Evolutionary conservation across 2,329 filamentous ascomycete species (phyloP), one percentile per base, ranked within the genome.

Genomic region (Trichoderma pleuroti): DNA sequence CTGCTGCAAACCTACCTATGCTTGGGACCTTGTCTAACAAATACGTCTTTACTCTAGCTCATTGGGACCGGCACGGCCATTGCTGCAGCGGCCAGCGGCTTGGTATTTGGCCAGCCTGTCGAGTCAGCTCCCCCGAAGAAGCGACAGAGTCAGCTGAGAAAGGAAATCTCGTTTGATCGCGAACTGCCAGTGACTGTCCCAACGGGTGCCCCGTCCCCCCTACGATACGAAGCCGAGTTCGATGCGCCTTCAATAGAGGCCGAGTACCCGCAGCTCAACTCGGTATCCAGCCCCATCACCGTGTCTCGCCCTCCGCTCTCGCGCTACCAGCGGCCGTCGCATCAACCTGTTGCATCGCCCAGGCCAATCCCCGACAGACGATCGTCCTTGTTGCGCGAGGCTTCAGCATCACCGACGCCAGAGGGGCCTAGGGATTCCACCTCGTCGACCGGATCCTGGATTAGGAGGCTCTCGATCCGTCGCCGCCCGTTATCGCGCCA

Each of bases 371-470:
- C 77, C 71, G 81, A 83, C 71, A 82, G 84, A 64, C 82, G 82
- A 28, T 85, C 84, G 1, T 78, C 84, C 54, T 79, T 82, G 63
- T 82, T 42, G 39, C 39, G 80, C 49, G 84, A 86, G 56, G 75
- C 77, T 59, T 73, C 78, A 34, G 77, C 80, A 30, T 76, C 79
- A 24, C 78, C 80, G 26, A 80, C 81, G 61, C 77, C 79, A 14
- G 86, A 89, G 71, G 80, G 80, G 73, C 77, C 81, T 49, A 82
- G 87, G 73, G 86, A 89, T 75, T 91, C 89, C 4, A 75, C 85
- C 39, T 90, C 88, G 18, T 90, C 88, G 39, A 86, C 84, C 76
- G 84, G 87, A 68, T 93, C 91, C 32, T 94, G 92, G 92, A 88
- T 93, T 73, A 88, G 88, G 75, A 88, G 91, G 63, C 81, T 94